Evolutionary conservation across 2,329 filamentous ascomycete genomes (phyloP).

Genomic region (Apiospora saccharicola): DNA sequence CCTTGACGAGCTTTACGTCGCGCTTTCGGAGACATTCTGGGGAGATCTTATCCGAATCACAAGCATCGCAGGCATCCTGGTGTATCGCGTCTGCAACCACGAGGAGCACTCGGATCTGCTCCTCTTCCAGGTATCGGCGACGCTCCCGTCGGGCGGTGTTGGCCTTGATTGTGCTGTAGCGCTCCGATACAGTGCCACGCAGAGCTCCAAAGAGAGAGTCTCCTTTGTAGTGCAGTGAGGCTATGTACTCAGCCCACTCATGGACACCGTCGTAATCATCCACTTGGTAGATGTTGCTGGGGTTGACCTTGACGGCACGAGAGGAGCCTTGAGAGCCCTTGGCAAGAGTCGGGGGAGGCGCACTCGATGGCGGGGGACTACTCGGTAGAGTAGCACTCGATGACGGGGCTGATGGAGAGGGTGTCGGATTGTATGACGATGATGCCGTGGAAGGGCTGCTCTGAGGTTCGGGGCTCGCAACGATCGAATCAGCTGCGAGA

Average conservation of each 20-base stretch:
- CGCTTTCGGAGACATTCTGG: neutral
- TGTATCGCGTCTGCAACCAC: neutral
- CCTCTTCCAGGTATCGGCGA: neutral
- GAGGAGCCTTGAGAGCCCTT: neutral
- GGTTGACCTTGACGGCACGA: neutral
- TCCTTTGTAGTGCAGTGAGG: neutral
- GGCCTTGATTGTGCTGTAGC: neutral
- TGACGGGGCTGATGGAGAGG: neutral
- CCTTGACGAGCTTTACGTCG: neutral
- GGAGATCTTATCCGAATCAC: neutral
- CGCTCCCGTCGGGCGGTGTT: neutral
- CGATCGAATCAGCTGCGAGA: neutral
- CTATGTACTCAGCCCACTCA: neutral
- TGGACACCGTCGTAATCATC: neutral
- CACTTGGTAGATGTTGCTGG: neutral
- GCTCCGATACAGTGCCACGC: neutral
- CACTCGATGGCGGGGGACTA: neutral
- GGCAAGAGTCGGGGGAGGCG: neutral
- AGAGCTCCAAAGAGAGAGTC: neutral
- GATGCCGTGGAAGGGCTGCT: neutral
- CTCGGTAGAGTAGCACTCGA: neutral
- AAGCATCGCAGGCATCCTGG: neutral
- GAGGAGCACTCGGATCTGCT: neutral
- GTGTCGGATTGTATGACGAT: neutral
- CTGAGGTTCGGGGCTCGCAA: neutral